A percentile compares a stretch with the other conserved stretches of the same genome.
Evolutionary conservation across 1,139 yeast genomes (phyloP).

Genomic region (Casaregolazyma lundiana): DNA sequence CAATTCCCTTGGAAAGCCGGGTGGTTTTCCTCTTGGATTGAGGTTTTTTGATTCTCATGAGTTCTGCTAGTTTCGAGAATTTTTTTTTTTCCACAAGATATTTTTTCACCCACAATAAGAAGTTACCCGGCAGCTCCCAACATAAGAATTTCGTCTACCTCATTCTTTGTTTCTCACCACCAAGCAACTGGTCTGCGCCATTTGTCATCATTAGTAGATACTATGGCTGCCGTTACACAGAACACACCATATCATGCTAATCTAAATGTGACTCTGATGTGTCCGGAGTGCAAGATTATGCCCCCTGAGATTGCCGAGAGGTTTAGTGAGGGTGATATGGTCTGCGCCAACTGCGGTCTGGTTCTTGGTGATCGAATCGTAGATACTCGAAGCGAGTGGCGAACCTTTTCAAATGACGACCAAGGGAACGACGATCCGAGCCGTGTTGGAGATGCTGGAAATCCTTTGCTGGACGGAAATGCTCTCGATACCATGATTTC

Average conservation of each 20-base stretch:
- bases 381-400: slow-evolving; percentile 97
- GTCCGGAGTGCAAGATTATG: slow-evolving; percentile 93
- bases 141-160: neutral
- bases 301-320: slow-evolving; percentile 96
- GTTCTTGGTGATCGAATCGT: slow-evolving; percentile 90
- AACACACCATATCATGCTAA: slow-evolving; percentile 37
- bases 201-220: neutral
- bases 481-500: slow-evolving; percentile 92
- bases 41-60: slow-evolving; percentile 53
- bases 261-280: slow-evolving; percentile 81
- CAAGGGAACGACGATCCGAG: slow-evolving; percentile 98
- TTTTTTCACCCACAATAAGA: neutral
- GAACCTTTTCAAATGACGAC: slow-evolving; percentile 91
- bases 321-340: slow-evolving; percentile 96
- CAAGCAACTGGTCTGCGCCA: slow-evolving; percentile 6
- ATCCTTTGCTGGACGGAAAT: slow-evolving; percentile 86
- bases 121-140: slow-evolving; percentile 5
- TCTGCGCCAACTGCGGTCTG: slow-evolving; percentile 93
- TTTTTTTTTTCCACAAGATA: slow-evolving; percentile 12
- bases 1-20: slow-evolving; percentile 91
- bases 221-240: slow-evolving; percentile 14
- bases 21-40: slow-evolving; percentile 83
- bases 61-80: neutral
- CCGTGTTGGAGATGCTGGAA: slow-evolving; percentile 99
- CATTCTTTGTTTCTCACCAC: neutral